Evolutionary conservation across 345 rosid species (phyloP), one percentile per base, ranked within the genome.

Genomic region (Cardamine chenopodiifolia): DNA sequence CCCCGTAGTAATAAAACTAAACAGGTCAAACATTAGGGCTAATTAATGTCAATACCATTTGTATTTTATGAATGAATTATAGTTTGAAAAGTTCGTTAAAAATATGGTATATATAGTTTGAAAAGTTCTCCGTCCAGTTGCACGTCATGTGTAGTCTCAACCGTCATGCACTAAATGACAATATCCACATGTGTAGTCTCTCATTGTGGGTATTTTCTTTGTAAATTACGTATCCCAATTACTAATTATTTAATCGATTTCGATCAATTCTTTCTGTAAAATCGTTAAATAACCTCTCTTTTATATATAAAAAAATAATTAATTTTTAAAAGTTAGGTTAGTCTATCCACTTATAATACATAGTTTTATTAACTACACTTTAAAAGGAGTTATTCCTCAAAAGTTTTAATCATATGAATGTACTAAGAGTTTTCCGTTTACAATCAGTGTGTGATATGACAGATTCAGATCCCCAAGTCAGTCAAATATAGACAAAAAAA

Each of bases 391-490:
- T 7, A 57, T 2, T 17, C 28, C 26, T 39, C 25, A 5, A 25
- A 39, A 39, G 6, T 54, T n/a, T 7, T 28, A 47, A 5, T 28
- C 42, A 42, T 42, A 28, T 18, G 17, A 22, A 70, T 11, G 11
- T 34, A 48, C 6, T 23, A 34, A 62, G 65, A 32, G 28, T 20
- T 60, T 34, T 4, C 11, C 67, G 1, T 42, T 25, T 22, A 31
- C 56, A 29, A 40, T 34, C 17, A 42, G 28, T 56, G 35, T 1
- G 19, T 63, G 10, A 49, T 60, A 68, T 75, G 79, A 75, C 64
- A 42, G 9, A 5, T 68, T 76, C 79, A 75, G 49, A 52, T 13
- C 39, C 32, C 55, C 3, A 31, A 39, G 50, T 29, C 65, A 32
- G 74, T 69, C 74, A 76, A 69, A 0, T 8, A 8, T 22, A 29